Conservation (phyloP, 345 rosid species). For the Camelina sativa region DNA sequence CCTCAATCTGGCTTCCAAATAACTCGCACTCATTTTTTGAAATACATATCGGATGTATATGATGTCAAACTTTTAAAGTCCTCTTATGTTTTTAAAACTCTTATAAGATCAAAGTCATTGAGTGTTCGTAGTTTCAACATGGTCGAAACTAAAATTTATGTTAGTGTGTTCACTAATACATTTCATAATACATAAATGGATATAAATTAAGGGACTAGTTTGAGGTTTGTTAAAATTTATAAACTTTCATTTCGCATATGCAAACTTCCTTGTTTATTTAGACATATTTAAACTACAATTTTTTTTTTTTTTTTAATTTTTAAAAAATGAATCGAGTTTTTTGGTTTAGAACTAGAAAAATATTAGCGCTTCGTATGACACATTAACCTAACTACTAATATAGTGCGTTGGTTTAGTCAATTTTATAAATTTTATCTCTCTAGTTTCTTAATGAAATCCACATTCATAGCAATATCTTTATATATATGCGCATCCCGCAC, state of each 20-base stretch:
- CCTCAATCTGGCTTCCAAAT: neutral
- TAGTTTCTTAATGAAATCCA: neutral
- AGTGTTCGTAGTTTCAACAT: neutral
- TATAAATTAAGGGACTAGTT: neutral
- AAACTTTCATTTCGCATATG: neutral
- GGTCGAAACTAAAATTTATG: neutral
- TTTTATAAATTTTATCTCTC: neutral
- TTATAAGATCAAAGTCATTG: conserved; percentile 1
- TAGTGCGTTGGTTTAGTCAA: neutral
- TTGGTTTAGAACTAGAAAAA: neutral
- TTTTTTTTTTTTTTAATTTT: too few relatives aligned
- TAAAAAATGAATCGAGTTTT: neutral
- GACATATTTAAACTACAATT: neutral
- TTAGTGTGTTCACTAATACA: neutral
- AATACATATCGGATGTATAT: neutral
- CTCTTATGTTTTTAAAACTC: neutral
- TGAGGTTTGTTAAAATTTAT: neutral
- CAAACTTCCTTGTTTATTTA: neutral
- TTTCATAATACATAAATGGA: neutral
- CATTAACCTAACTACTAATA: neutral
- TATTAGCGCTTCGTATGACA: neutral
- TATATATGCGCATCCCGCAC: neutral
- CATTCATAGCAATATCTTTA: neutral
- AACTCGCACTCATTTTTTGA: neutral
- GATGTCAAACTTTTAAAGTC: neutral